A percentile compares a stretch with the other conserved stretches of the same genome.
These are phyloP conservation scores for Dothidotthia symphoricarpi DNA, from an alignment of 2,329 filamentous ascomycete species.

Conservation along the genomic window DNA sequence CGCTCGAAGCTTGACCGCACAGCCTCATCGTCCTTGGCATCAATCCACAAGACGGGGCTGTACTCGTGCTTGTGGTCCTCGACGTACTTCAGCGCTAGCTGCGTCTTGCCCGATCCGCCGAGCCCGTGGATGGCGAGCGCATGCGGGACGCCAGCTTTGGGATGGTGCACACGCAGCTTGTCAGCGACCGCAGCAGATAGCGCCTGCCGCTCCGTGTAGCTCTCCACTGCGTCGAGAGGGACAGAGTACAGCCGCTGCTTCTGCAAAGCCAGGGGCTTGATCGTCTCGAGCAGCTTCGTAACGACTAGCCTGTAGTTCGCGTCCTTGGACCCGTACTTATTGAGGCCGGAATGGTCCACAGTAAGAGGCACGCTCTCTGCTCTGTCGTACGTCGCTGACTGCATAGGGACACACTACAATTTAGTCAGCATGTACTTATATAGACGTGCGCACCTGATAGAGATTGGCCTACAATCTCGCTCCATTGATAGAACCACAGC, in stretches of 20 bases:
- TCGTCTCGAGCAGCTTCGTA: too few species aligned
- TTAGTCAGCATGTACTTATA: conserved; percentile 1
- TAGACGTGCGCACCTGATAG: too few species aligned
- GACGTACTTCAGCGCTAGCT: conserved; percentile 13
- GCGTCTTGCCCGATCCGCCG: conserved; percentile 9
- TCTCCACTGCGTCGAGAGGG: conserved; percentile 3
- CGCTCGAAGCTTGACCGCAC: conserved; percentile 11
- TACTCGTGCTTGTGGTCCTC: conserved; percentile 9
- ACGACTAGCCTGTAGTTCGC: too few species aligned
- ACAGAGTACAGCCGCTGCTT: too few species aligned
- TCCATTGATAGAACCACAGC: too few species aligned
- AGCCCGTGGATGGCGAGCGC: conserved; percentile 7
- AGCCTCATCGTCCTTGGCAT: conserved; percentile 10
- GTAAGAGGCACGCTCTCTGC: conserved; percentile 6
- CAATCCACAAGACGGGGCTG: conserved; percentile 9
- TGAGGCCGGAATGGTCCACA: conserved; percentile 8
- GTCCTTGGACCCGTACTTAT: too few species aligned
- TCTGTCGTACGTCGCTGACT: conserved; percentile 5
- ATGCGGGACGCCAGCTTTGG: conserved; percentile 5
- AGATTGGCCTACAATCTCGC: too few species aligned
- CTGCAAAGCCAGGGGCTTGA: too few species aligned
- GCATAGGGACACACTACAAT: conserved; percentile 6
- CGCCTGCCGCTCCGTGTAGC: too few species aligned
- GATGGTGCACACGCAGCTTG: conserved; percentile 3
- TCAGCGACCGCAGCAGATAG: conserved; percentile 5